Base-by-base conservation (phyloP, 441 rosid species). In the Croton laevigatus region DNA sequence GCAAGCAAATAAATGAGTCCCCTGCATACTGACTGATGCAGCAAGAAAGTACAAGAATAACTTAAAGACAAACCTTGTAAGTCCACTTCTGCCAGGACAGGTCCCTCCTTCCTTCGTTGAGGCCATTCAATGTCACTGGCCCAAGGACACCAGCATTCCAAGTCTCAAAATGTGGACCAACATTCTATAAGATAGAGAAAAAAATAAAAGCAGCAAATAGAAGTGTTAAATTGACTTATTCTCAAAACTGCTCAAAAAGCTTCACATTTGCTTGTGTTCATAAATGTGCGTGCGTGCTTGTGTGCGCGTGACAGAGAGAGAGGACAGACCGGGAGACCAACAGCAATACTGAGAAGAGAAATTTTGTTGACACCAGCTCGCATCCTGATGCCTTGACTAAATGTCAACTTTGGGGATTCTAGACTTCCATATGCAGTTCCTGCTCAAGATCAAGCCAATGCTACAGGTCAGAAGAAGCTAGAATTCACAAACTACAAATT, bases 141-240 rank as follows among this genome's bases (percentile, higher is more conserved):
- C 99, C 99, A 27, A 95, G 92, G 75, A 93, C 72, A 71, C 99
- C 99, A 64, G 98, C 84, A 74, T 95, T 95, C 97, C 97, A 95
- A 72, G 87, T 91, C 89, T 95, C 99, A 66, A 85, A 95, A 80
- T 93, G 99, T 32, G 94, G 95, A 71, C 99, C 99, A 38, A 95
- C 95, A 76, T 95, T 95, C 99, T 95, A 87, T 63, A 52, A 48
- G 49, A 66, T 71, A 65, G 20, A 40, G 48, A 48, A 58, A 58
- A 62, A 64, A 66, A 32, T 72, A 81, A 20, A 73, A 11, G 7
- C n/a, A n/a, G n/a, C n/a, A n/a, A 48, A 52, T 12, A 13, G 40
- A 1, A 69, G 37, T 27, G 17, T 77, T 22, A 63, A 69, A 13
- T 68, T 40, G 65, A 76, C 72, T 14, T 42, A 27, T 11, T 59